phyloP scores from a whole-genome alignment of 805 yeast genomes.

The Barnettozyma californica region DNA sequence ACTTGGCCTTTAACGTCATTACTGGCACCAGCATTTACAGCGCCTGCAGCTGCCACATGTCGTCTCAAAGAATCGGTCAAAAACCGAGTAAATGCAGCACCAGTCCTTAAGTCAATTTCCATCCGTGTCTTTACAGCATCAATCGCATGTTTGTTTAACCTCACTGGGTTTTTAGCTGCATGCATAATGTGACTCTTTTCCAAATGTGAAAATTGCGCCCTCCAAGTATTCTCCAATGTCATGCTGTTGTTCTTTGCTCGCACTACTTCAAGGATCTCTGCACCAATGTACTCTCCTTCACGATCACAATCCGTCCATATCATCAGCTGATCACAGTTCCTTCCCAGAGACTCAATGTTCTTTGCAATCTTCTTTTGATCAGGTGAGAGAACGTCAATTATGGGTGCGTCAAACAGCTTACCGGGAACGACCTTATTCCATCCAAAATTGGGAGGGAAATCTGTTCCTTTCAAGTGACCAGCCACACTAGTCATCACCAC shows the following conservation, averaged over 20 bases:
- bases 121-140: conserved; percentile 82
- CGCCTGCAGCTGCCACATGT: neutral
- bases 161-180: conserved; percentile 69
- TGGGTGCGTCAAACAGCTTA: conserved; percentile 66
- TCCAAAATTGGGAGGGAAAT: conserved; percentile 54
- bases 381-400: conserved; percentile 35
- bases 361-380: conserved; percentile 45
- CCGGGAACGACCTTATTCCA: conserved; percentile 68
- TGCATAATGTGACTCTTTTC: conserved; percentile 66
- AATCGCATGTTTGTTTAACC: conserved; percentile 62
- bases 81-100: conserved; percentile 82
- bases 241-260: conserved; percentile 39
- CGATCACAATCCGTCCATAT: conserved; percentile 99
- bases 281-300: conserved; percentile 92
- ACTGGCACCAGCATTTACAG: neutral
- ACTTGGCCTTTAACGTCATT: neutral
- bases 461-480: conserved; percentile 74
- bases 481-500: conserved; percentile 89
- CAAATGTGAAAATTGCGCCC: conserved; percentile 86
- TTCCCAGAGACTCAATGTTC: conserved; percentile 65
- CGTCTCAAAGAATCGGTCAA: conserved; percentile 46
- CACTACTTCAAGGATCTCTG: conserved; percentile 75
- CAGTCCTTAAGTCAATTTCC: conserved; percentile 86
- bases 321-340: conserved; percentile 58
- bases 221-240: conserved; percentile 43